Evolutionary conservation across 2,329 filamentous ascomycete species (phyloP).

Genomic region (Bimuria novae-zelandiae): DNA sequence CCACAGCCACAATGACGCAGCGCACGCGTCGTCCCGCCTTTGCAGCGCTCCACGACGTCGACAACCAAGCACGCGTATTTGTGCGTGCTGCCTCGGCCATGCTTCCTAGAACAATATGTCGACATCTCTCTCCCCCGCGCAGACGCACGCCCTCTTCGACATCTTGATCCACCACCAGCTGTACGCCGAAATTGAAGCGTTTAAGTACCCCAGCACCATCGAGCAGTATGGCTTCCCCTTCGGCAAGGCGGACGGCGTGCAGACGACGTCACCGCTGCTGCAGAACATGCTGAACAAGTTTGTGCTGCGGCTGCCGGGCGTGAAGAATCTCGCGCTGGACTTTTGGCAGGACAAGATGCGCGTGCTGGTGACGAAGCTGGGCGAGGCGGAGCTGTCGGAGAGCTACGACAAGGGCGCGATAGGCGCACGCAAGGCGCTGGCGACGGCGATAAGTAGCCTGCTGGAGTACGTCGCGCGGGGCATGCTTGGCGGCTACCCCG

Average conservation of each 20-base stretch:
- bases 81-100: neutral
- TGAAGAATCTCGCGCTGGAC: conserved; percentile 62
- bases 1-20: too few relatives aligned
- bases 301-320: conserved; percentile 67
- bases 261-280: conserved; percentile 65
- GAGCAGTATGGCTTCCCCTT: conserved; percentile 74
- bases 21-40: too few relatives aligned
- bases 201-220: conserved; percentile 69
- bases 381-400: conserved; percentile 72
- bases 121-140: conserved; percentile 48
- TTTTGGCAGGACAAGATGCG: conserved; percentile 51
- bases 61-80: too few relatives aligned
- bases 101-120: conserved; percentile 20
- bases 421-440: conserved; percentile 74
- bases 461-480: conserved; percentile 72
- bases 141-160: conserved; percentile 58
- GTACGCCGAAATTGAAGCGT: conserved; percentile 70
- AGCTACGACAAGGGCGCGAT: conserved; percentile 80
- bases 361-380: conserved; percentile 52
- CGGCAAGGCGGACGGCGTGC: conserved; percentile 49
- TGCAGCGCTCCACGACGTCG: too few relatives aligned
- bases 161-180: conserved; percentile 60
- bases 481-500: conserved; percentile 64
- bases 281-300: conserved; percentile 70
- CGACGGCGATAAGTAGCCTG: conserved; percentile 71